phyloP scores from a whole-genome alignment of 2,329 filamentous ascomycete genomes.

The Ophiostoma tasmaniense region DNA sequence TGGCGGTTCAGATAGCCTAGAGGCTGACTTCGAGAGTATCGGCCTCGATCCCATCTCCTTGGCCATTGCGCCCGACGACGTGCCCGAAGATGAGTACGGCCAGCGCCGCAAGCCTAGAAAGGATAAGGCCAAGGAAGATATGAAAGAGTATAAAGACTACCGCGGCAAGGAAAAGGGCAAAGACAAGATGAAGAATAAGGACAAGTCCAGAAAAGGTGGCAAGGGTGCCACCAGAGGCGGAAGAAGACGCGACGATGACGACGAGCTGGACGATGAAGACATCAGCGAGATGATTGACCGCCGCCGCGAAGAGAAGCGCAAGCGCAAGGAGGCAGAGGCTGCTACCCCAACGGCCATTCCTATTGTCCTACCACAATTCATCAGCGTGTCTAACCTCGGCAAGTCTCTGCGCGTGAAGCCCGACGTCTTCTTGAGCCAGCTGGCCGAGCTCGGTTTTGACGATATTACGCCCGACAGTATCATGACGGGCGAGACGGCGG shows the following conservation, averaged over 20 bases:
- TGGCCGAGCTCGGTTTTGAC: constrained; percentile 84
- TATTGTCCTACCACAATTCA: constrained; percentile 81
- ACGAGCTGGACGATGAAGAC: constrained; percentile 31
- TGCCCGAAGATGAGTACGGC: background rate
- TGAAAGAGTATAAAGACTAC: background rate
- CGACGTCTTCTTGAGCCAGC: constrained; percentile 62
- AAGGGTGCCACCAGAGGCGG: background rate
- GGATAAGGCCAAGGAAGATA: constrained; percentile 4
- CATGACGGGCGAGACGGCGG: constrained; percentile 82
- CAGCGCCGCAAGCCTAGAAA: constrained; percentile 13
- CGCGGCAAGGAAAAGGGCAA: constrained; percentile 1
- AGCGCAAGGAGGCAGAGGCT: constrained; percentile 32
- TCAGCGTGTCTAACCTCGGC: constrained; percentile 78
- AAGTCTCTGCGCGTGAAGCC: constrained; percentile 62
- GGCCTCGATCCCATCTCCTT: background rate
- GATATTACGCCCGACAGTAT: constrained; percentile 75
- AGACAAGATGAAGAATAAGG: background rate
- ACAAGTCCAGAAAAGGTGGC: background rate
- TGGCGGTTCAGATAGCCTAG: background rate
- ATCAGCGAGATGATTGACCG: constrained; percentile 26
- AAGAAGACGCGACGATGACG: constrained; percentile 29
- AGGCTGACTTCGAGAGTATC: background rate
- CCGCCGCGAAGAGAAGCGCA: constrained; percentile 36
- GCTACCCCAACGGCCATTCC: constrained; percentile 35
- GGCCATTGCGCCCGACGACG: background rate